A percentile compares a stretch with the other conserved stretches of the same genome.
phyloP scores from a whole-genome alignment of 305 asterid genomes.

The Fraxinus baroniana region DNA sequence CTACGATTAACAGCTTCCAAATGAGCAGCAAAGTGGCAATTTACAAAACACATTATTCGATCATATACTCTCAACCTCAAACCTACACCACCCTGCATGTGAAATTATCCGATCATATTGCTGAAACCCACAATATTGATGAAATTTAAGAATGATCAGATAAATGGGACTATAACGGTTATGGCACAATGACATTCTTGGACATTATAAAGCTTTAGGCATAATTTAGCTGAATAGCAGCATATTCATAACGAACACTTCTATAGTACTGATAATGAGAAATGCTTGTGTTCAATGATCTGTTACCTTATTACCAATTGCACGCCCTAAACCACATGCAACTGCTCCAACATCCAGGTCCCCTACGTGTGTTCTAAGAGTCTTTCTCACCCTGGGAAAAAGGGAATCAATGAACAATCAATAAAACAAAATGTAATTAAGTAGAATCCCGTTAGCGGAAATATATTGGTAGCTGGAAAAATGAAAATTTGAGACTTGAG shows the following conservation, averaged over 20 bases:
- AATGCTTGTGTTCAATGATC: neutral
- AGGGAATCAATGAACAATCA: conserved; percentile 12
- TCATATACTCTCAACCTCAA: conserved; percentile 87
- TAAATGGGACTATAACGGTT: neutral
- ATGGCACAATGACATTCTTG: neutral
- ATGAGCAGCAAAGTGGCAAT: conserved; percentile 96
- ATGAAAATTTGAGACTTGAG: neutral
- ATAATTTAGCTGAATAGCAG: neutral
- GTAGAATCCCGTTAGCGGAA: neutral
- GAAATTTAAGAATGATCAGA: neutral
- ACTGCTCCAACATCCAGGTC: conserved; percentile 93
- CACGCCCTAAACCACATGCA: conserved; percentile 97
- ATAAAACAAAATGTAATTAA: conserved; percentile 5
- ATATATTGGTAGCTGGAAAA: neutral
- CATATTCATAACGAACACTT: neutral
- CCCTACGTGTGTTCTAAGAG: conserved; percentile 78
- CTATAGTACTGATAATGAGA: neutral
- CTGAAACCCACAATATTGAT: neutral
- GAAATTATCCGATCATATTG: neutral
- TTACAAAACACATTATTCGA: conserved; percentile 72
- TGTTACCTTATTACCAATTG: conserved; percentile 90
- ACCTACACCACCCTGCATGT: conserved; percentile 88
- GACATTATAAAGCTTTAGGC: neutral
- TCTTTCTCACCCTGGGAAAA: conserved; percentile 76
- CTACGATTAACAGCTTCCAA: conserved; percentile 86